Evolutionary conservation across 169 alveolate genomes (phyloP), one percentile per base, ranked within the genome.

Genomic region (Neospora caninum): DNA sequence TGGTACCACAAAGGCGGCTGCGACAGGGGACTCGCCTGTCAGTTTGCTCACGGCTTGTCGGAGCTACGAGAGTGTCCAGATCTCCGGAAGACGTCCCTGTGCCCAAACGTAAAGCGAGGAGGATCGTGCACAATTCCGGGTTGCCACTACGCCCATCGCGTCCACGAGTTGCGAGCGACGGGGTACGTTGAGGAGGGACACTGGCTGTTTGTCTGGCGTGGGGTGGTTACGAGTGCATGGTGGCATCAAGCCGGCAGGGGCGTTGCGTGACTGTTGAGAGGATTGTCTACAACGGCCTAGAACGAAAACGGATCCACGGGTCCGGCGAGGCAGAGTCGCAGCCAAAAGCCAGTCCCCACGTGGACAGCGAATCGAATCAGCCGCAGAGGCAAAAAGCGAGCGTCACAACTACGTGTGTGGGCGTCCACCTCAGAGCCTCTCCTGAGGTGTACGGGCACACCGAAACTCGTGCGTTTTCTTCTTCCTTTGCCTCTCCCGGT

Each of bases 1-100:
- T 94, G 96, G 96, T 94, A 67, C 36, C 88, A 88, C 9, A 84
- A 92, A 25, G 93, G 93, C 25, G 87, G 95, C 58, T 94, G 96
- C 64, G 94, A 91, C 53, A 31, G 96, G 42, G 96, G 96, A 70
- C 31, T 82, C 25, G 69, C 88, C 83, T 94, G 95, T 54, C 89
- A 87, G 54, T 94, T 94, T 34, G 95, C 95, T 6, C 95, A 94
- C 87, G 43, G 83, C 34, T 42, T 67, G 13, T 20, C 41, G 42
- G 96, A 94, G 91, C 92, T 94, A 80, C 64, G 94, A n/a, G 96
- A 92, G 10, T 67, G 91, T 42, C 94, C 94, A 0, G 93, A 94
- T 92, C 92, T 88, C 70, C 43, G 92, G 69, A 91, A 92, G 54
- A 94, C 96, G 25, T 80, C 94, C 20, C 82, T 94, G 27, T 94